Evolutionary conservation across 2,329 filamentous ascomycete genomes (phyloP).

Genomic region (Arthrobotrys conoides): DNA sequence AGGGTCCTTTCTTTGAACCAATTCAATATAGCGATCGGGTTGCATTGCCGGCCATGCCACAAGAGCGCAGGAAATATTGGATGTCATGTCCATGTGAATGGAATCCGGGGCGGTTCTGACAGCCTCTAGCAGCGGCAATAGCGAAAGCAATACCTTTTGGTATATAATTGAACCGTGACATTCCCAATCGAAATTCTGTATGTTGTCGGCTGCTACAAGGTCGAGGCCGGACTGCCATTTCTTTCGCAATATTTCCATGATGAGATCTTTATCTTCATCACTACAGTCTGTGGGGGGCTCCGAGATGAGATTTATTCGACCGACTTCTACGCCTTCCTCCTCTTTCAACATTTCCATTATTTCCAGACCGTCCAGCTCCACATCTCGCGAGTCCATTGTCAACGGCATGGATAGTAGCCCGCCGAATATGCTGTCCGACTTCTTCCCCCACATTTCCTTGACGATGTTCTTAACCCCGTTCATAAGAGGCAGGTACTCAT

Average conservation of each 20-base stretch:
- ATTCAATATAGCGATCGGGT: constrained; percentile 53
- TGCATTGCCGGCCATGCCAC: constrained; percentile 58
- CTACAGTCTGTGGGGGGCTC: constrained; percentile 43
- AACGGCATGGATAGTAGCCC: constrained; percentile 54
- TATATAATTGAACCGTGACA: constrained; percentile 50
- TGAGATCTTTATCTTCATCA: constrained; percentile 40
- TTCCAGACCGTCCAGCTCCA: constrained; percentile 45
- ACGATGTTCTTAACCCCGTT: constrained; percentile 60
- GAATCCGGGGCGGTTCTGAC: constrained; percentile 46
- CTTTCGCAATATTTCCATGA: constrained; percentile 47
- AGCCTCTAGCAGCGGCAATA: constrained; percentile 51
- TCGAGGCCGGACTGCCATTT: constrained; percentile 27
- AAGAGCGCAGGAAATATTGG: constrained; percentile 54
- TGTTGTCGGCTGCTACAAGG: constrained; percentile 40
- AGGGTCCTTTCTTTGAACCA: constrained; percentile 49
- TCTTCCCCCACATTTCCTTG: constrained; percentile 58
- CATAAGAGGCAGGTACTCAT: constrained; percentile 54
- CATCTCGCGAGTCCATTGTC: constrained; percentile 53
- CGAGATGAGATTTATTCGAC: constrained; percentile 15
- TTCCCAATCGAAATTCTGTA: constrained; percentile 57
- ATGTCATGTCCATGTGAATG: constrained; percentile 57
- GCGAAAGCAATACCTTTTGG: constrained; percentile 52
- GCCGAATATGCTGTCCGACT: constrained; percentile 45
- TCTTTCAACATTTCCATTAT: constrained; percentile 58
- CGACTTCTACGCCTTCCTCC: constrained; percentile 26